Evolutionary conservation across 257 asterid species (phyloP).

Genomic region (Catharanthus roseus): DNA sequence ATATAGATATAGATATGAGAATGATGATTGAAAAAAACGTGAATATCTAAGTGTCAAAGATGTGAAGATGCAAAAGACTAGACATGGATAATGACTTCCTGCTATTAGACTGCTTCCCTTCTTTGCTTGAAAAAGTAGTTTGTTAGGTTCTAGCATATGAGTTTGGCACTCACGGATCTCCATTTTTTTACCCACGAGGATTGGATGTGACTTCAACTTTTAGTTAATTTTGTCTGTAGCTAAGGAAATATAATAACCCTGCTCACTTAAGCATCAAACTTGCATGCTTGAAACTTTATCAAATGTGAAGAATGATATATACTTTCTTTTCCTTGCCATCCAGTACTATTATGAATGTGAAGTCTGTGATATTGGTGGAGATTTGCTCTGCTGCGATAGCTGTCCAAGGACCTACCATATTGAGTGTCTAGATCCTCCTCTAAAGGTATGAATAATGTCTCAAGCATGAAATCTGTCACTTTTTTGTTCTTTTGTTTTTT

Average conservation of each 20-base stretch:
- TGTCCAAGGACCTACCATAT: constrained; percentile 81
- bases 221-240: neutral
- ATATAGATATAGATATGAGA: neutral
- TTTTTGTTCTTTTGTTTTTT: constrained; percentile 13
- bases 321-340: constrained; percentile 20
- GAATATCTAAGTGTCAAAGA: neutral
- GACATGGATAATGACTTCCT: no score
- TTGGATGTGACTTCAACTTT: neutral
- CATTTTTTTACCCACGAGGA: neutral
- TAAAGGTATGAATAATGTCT: constrained; percentile 48
- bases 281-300: constrained; percentile 14
- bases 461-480: neutral
- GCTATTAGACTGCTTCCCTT: neutral
- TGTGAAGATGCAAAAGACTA: neutral
- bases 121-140: constrained; percentile 2
- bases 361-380: constrained; percentile 79
- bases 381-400: constrained; percentile 74
- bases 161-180: constrained; percentile 1
- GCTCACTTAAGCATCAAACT: constrained; percentile 1
- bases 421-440: constrained; percentile 77
- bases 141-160: constrained; percentile 12
- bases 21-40: neutral
- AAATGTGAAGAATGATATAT: constrained; percentile 5
- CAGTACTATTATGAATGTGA: constrained; percentile 82
- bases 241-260: neutral